Base-by-base conservation (phyloP, 2,329 filamentous ascomycete species). In the Cercospora citrullina region DNA sequence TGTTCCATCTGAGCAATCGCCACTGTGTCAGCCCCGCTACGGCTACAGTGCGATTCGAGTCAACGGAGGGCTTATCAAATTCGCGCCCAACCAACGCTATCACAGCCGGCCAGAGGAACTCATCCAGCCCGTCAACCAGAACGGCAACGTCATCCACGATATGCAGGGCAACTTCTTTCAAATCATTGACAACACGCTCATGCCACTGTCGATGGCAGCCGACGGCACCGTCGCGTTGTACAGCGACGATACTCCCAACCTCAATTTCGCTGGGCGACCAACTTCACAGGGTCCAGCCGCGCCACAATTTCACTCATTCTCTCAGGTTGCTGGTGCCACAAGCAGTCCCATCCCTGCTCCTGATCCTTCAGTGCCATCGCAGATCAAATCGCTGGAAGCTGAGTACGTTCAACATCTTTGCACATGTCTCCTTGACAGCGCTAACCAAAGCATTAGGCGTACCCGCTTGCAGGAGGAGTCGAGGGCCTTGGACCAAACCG, bases 1-100 rank as follows among this genome's bases (percentile, higher is more conserved):
- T 68, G 83, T 85, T n/a, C 83, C 83, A 14, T 83, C 79, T 62
- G 83, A 80, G 63, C 77, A 79, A 66, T 80, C 79, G 28, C 78
- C 78, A 39, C 73, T 80, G 14, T 79, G 77, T 58, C 77, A 78
- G 63, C 79, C 78, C 31, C 78, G 78, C 60, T 80, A 77, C 60
- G 77, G 78, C 60, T 79, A 78, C 70, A 79, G 77, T 63, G 77
- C 78, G 53, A 76, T 79, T 64, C 75, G 78, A 67, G 73, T 72
- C 67, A 79, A 79, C 63, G 77, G 77, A 28, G 76, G 77, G 28
- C 73, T 79, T 26, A 76, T 79, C 74, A 78, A 79, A 60, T 77
- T 79, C 60, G 77, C 77, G 28, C 77, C 77, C 8, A 79, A 79
- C 67, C 73, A 76, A 21, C 74, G 73, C 12, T 66, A 73, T 21